Base-by-base conservation (phyloP, 768 basidiomycete species). In the Roridomyces roridus region DNA sequence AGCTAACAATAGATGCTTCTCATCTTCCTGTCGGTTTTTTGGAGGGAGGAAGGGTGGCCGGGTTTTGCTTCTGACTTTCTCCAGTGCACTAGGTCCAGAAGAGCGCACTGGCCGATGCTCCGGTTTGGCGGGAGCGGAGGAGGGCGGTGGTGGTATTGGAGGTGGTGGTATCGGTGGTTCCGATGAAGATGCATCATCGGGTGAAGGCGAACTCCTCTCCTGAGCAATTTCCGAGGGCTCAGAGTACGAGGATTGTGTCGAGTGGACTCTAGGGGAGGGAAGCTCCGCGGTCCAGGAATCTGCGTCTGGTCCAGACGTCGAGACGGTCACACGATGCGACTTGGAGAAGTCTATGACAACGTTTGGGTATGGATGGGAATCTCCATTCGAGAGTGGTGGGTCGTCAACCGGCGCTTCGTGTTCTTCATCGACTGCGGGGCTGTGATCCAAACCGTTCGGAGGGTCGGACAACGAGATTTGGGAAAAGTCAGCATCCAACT, bases 41-140 rank as follows among this genome's bases (percentile, higher is more conserved):
- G 94, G 94, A 21, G 94, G 94, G n/a, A 96, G 77, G 68, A 88
- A 88, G 5, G 80, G 72, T 17, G 91, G 94, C n/a, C 94, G 78
- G 0, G 94, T 96, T 70, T 85, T 88, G 71, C 90, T 93, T 46
- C 90, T 74, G 29, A 93, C 87, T 71, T 87, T 90, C 67, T 94
- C 90, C 42, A 96, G 79, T 5, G 75, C 70, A 63, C 88, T 91
- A 10, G 89, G 89, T 18, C 90, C 88, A 12, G 72, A 66, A 4
- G 88, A 86, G 20, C 84, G 84, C 26, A 78, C 72, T 35, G 73
- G 70, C 49, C 76, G 75, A 65, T 84, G 83, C 12, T 46, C 56
- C 57, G 69, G 63, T 34, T 67, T 59, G 51, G 75, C 77, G 46
- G 71, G 64, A 44, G 46, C 57, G 41, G 45, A 63, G n/a, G n/a